Base-by-base conservation (phyloP, 2,329 filamentous ascomycete genomes). In the Fonsecaea pugnacius region DNA sequence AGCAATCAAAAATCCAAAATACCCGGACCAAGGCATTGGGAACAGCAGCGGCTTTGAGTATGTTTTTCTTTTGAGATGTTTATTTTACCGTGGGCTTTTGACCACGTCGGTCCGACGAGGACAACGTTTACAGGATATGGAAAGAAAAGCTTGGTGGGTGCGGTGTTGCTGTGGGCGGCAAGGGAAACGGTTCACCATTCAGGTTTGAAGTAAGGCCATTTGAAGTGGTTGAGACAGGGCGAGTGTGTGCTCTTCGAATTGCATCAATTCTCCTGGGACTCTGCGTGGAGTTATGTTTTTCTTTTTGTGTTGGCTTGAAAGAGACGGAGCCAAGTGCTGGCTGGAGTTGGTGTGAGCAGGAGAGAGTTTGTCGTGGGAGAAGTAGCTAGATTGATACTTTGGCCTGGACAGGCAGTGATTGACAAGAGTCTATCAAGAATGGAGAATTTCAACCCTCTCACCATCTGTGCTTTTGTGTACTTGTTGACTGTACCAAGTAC, bases 361-460 rank as follows among this genome's bases (percentile, higher is more conserved):
- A 21, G 18, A 14, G 32, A 35, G 56, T 43, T 52, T 46, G 57
- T 59, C 48, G 60, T 60, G 46, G 50, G 36, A 58, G 33, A 60
- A 66, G 67, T 65, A 69, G 62, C 60, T 67, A 67, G 67, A 66
- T 60, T 64, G 60, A 66, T 62, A 51, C 57, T 59, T 59, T 21
- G n/a, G 43, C 43, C 57, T 48, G 7, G 57, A 59, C 35, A 9
- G 57, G 46, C 57, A 38, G 51, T 21, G 40, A 46, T 4, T 24
- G 50, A 32, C 48, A 14, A 51, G 48, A 35, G 48, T 60, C 56
- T 63, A 53, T 18, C 60, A 67, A 69, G 27, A 68, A 68, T 67
- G 63, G 64, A 70, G 66, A 69, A 70, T 71, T 70, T 63, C 55
- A 70, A 69, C 68, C 68, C 69, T 64, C 63, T 69, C 62, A 65